A percentile compares a stretch with the other conserved stretches of the same genome.
These are phyloP conservation scores for Melanogaster broomeanus DNA, from an alignment of 768 basidiomycete genomes.

Conservation along the genomic window DNA sequence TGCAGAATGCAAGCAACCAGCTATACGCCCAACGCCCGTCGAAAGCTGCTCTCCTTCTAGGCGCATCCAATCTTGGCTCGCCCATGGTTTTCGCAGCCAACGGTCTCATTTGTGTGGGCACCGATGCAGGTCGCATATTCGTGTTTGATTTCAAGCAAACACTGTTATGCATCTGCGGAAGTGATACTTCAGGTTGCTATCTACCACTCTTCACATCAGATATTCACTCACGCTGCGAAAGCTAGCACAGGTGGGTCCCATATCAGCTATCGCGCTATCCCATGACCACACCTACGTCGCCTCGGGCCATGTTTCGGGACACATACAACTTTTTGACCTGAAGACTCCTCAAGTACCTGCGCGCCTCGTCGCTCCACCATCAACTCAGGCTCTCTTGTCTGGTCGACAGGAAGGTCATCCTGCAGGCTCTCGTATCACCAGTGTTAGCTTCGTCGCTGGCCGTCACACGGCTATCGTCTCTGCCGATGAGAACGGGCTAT, in stretches of 20 bases:
- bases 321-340: conserved; percentile 86
- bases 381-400: conserved; percentile 63
- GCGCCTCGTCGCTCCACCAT: conserved; percentile 70
- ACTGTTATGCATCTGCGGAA: conserved; percentile 77
- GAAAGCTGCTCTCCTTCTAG: conserved; percentile 66
- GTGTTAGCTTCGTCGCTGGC: conserved; percentile 84
- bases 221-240: conserved; percentile 35
- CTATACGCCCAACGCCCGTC: conserved; percentile 53
- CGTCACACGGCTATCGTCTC: conserved; percentile 92
- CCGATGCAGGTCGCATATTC: conserved; percentile 70
- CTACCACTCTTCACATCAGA: conserved; percentile 3
- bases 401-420: conserved; percentile 88
- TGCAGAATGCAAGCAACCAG: conserved; percentile 59
- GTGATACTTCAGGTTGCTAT: conserved; percentile 58
- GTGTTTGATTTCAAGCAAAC: conserved; percentile 93
- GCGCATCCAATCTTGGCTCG: conserved; percentile 54
- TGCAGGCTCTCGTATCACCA: conserved; percentile 74
- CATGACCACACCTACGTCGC: conserved; percentile 93
- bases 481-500: conserved; percentile 87
- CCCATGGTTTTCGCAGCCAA: conserved; percentile 86
- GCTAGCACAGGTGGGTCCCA: conserved; percentile 66
- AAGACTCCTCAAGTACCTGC: conserved; percentile 66
- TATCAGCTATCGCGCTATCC: conserved; percentile 89
- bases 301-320: conserved; percentile 81
- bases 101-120: conserved; percentile 89